Evolutionary conservation across 1,139 yeast species (phyloP).

Genomic region (Lodderomyces parapsilosis): DNA sequence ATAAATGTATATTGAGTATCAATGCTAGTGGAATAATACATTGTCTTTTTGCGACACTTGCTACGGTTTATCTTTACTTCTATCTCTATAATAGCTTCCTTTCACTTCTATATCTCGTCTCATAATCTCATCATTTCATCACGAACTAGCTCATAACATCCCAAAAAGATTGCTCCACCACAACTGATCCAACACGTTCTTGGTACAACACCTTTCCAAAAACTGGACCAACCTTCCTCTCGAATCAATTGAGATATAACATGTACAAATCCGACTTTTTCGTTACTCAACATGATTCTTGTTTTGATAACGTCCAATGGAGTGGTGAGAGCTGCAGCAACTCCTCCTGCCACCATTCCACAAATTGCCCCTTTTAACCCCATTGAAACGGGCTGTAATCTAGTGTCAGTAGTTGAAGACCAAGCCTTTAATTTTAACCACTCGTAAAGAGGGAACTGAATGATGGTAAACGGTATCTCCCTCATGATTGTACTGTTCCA

Average conservation of each 20-base stretch:
- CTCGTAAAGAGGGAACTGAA: constrained; percentile 94
- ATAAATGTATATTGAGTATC: too few relatives aligned
- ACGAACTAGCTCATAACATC: constrained; percentile 80
- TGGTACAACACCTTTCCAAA: constrained; percentile 86
- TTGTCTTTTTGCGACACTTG: too few relatives aligned
- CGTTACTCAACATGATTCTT: constrained; percentile 73
- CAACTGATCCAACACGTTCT: constrained; percentile 97
- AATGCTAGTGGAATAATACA: neutral
- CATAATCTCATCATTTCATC: constrained; percentile 8
- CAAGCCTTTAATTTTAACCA: constrained; percentile 60
- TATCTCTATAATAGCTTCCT: neutral
- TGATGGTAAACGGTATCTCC: constrained; percentile 93
- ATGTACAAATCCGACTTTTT: constrained; percentile 42
- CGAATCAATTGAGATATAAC: constrained; percentile 48
- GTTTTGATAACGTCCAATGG: constrained; percentile 94
- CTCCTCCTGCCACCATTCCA: constrained; percentile 92
- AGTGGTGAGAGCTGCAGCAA: constrained; percentile 92
- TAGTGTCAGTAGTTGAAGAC: neutral
- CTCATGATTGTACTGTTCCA: constrained; percentile 90
- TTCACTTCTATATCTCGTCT: neutral
- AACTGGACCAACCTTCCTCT: constrained; percentile 70
- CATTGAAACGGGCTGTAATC: constrained; percentile 22
- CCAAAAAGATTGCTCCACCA: constrained; percentile 96
- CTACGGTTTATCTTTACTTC: neutral
- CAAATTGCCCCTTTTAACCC: constrained; percentile 82